phyloP scores from a whole-genome alignment of 768 basidiomycete species.

The Boletus eberwhitei region DNA sequence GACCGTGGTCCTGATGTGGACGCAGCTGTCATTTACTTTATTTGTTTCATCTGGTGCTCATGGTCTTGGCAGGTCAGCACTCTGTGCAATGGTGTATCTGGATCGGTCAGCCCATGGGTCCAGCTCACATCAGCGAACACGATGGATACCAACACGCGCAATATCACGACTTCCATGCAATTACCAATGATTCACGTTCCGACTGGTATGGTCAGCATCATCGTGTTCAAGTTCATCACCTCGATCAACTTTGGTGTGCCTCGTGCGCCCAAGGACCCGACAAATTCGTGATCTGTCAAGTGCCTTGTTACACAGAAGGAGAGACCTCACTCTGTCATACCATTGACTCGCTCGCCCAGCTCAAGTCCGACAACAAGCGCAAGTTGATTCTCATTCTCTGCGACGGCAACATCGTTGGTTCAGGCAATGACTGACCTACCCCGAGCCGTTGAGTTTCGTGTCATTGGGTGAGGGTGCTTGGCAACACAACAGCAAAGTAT shows the following conservation, averaged over 20 bases:
- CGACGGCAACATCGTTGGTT: conserved; percentile 97
- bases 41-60: not conserved
- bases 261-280: conserved; percentile 82
- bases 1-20: conserved; percentile 83
- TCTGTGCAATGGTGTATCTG: conserved; percentile 83
- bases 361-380: conserved; percentile 98
- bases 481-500: conserved; percentile 97
- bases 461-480: conserved; percentile 92
- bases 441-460: conserved; percentile 91
- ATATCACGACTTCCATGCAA: conserved; percentile 96
- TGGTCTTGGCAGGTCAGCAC: conserved; percentile 66
- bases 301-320: not conserved
- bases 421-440: conserved; percentile 96
- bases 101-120: conserved; percentile 82
- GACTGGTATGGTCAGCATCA: conserved; percentile 99
- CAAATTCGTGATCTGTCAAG: too few species aligned
- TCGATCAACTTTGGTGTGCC: conserved; percentile 79
- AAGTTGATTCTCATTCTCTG: conserved; percentile 92
- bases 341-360: conserved; percentile 89
- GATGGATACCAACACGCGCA: conserved; percentile 67
- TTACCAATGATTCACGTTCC: conserved; percentile 83
- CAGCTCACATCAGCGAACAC: conserved; percentile 73
- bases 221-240: conserved; percentile 94
- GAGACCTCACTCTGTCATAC: conserved; percentile 79
- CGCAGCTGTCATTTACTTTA: conserved; percentile 16